Conservation (phyloP, 177 flowering plant genomes). For the Vitis hybrid region DNA sequence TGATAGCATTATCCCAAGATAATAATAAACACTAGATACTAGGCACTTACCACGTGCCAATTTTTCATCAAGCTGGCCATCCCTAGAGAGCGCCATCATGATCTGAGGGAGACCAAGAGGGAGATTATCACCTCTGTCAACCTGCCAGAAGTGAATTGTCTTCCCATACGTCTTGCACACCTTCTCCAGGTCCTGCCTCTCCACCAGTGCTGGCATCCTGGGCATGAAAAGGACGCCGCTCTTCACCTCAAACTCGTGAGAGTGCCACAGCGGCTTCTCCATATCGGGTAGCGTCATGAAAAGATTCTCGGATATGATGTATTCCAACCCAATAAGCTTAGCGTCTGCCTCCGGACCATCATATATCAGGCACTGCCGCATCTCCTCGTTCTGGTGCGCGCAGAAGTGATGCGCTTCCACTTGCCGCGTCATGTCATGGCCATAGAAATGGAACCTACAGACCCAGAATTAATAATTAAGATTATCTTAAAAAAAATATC, state of each 20-base stretch:
- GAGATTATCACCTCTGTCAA: constrained; percentile 67
- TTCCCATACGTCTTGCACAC: constrained; percentile 81
- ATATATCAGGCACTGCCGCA: constrained; percentile 89
- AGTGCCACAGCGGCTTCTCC: constrained; percentile 91
- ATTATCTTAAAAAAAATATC: too few species aligned
- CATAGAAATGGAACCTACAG: constrained; percentile 73
- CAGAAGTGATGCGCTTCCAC: constrained; percentile 94
- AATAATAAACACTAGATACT: too few species aligned
- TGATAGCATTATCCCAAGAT: too few species aligned
- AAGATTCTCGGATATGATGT: constrained; percentile 63
- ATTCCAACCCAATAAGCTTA: constrained; percentile 78
- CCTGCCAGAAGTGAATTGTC: constrained; percentile 85
- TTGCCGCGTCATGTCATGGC: constrained; percentile 82
- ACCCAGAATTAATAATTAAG: neutral
- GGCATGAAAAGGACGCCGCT: constrained; percentile 84
- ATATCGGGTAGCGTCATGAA: constrained; percentile 70
- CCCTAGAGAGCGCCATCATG: constrained; percentile 80
- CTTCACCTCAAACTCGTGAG: constrained; percentile 90
- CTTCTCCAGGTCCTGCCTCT: constrained; percentile 72
- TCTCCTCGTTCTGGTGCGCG: constrained; percentile 77
- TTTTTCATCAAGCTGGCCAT: constrained; percentile 63
- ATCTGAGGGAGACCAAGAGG: constrained; percentile 80
- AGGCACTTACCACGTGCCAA: constrained; percentile 38
- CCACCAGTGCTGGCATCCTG: constrained; percentile 59
- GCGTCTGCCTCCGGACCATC: constrained; percentile 58